phyloP scores from a whole-genome alignment of 805 yeast genomes.

The Myxozyma neotropica region DNA sequence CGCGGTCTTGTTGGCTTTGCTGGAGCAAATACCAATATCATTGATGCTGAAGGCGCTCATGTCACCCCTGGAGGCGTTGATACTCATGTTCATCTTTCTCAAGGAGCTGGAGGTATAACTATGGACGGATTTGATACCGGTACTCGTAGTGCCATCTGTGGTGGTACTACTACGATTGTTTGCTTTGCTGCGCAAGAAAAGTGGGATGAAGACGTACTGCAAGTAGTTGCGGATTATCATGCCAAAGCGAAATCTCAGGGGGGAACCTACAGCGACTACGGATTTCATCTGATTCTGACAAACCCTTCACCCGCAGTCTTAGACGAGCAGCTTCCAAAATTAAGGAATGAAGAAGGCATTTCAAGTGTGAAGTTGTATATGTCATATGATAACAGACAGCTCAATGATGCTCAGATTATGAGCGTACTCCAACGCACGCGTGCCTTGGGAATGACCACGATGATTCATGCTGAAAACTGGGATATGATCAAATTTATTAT shows the following conservation, averaged over 20 bases:
- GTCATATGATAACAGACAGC: constrained; percentile 50
- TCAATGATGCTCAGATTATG: constrained; percentile 48
- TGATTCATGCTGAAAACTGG: constrained; percentile 57
- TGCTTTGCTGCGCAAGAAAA: constrained; percentile 52
- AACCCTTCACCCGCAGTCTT: constrained; percentile 42
- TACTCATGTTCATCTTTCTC: constrained; percentile 53
- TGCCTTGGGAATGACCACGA: constrained; percentile 49
- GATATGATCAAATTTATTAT: constrained; percentile 50
- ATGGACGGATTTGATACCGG: constrained; percentile 53
- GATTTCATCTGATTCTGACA: constrained; percentile 51
- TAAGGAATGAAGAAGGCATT: constrained; percentile 46
- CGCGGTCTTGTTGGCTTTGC: constrained; percentile 38
- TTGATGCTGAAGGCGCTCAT: constrained; percentile 53
- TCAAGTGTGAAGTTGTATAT: constrained; percentile 51
- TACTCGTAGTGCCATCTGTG: constrained; percentile 51
- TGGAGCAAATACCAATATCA: constrained; percentile 32
- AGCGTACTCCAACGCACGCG: constrained; percentile 47
- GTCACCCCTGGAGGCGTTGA: constrained; percentile 58
- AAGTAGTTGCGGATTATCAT: constrained; percentile 42
- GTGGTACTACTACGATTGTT: constrained; percentile 55
- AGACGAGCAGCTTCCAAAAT: constrained; percentile 42
- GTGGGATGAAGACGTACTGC: constrained; percentile 39
- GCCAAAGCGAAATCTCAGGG: constrained; percentile 38
- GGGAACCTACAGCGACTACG: constrained; percentile 51
- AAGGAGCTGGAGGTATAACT: constrained; percentile 46